Evolutionary conservation across 176 grass and related monocot genomes (phyloP), one percentile per base, ranked within the genome.

Genomic region (Rhipidocladum racemiflorum): DNA sequence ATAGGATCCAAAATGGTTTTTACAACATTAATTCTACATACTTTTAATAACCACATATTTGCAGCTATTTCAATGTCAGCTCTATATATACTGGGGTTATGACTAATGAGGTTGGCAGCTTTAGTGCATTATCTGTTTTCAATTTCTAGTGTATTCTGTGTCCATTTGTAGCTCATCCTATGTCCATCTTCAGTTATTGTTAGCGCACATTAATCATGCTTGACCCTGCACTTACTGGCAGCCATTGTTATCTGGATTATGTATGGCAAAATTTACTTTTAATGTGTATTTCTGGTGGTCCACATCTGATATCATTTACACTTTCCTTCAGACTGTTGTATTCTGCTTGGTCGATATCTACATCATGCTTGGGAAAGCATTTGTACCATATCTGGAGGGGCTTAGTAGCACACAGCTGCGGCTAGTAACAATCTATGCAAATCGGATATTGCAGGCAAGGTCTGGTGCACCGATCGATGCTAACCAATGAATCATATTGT

Each of bases 311-410:
- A 73, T 63, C 27, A 78, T 84, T 74, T 57, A n/a, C 57, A 56
- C 27, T 28, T 76, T 71, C 65, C 50, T 92, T 28, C 65, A 97
- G 94, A 83, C 78, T 77, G 91, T 89, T 21, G 91, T 94, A 63
- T 94, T 97, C 79, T 94, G 94, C 67, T 84, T 97, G 74, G 94
- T 94, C 81, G 90, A 97, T 78, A 94, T 94, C 67, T 92, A 94
- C 78, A 90, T 92, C 63, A 89, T 92, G 80, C 94, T 97, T 65
- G 94, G 92, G 65, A 91, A 97, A 78, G 81, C 83, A 63, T 97
- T 97, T 62, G 56, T 74, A 69, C 92, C 94, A 73, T 92, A 94
- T 54, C 61, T 94, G 81, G 91, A 97, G 68, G 85, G 87, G 13
- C 90, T 97, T 39, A 97, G 84, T 79, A 94, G 83, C 85, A 97